These are phyloP conservation scores for Colletotrichum sp. DNA, from an alignment of 2,329 filamentous ascomycete species.

Conservation along the genomic window DNA sequence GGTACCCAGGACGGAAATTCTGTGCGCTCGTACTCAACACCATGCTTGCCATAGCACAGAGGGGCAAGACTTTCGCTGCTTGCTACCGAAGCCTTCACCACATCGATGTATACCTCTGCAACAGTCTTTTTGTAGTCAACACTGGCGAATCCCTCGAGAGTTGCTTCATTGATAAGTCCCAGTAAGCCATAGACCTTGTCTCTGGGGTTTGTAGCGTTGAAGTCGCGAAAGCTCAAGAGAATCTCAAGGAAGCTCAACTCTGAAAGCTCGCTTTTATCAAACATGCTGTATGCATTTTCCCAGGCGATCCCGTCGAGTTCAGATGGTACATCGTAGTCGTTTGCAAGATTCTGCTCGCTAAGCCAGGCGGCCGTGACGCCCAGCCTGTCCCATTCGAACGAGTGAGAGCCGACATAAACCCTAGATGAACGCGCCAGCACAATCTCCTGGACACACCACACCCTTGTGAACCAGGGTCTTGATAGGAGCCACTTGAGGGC, in stretches of 20 bases:
- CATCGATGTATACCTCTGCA: neutral
- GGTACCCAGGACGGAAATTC: neutral
- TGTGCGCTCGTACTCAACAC: neutral
- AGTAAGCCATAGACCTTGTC: slow-evolving; percentile 8
- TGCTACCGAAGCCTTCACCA: neutral
- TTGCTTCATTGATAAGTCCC: neutral
- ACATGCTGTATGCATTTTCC: neutral
- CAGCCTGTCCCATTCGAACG: neutral
- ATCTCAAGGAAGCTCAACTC: neutral
- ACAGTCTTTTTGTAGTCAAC: neutral
- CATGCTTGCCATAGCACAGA: neutral
- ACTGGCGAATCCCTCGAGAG: neutral
- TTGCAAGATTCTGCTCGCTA: neutral
- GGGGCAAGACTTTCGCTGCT: neutral
- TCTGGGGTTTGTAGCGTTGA: neutral
- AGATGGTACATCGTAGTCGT: neutral
- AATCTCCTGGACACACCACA: slow-evolving; percentile 5
- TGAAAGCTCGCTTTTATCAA: neutral
- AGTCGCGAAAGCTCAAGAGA: neutral
- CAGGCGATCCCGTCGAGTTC: neutral
- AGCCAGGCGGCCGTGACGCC: neutral
- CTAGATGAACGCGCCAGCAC: neutral
- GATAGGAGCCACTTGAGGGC: neutral
- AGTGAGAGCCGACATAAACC: neutral
- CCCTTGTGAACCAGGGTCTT: neutral